A percentile compares a stretch with the other conserved stretches of the same genome.
Evolutionary conservation across 176 grass and related monocot species (phyloP).

Genomic region (Bonia amplexicaulis): DNA sequence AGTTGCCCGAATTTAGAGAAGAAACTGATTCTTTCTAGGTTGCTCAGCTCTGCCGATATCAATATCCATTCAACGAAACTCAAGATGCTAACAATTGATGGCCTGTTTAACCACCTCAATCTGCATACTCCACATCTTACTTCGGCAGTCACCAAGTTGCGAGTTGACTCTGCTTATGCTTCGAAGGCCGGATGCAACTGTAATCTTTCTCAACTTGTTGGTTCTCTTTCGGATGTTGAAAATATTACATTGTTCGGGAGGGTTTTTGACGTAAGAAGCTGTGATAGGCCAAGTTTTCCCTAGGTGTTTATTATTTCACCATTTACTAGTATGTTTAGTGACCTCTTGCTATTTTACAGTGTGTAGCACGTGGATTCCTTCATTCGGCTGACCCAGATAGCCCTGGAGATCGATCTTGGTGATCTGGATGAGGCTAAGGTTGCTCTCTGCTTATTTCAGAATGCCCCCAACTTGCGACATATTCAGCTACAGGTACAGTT

Average conservation of each 20-base stretch:
- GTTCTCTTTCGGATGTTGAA: constrained; percentile 39
- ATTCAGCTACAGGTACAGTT: constrained; percentile 24
- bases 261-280: constrained; percentile 24
- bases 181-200: not conserved
- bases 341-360: constrained; percentile 22
- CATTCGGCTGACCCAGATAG: constrained; percentile 25
- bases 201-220: constrained; percentile 36
- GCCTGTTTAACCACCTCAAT: constrained; percentile 29
- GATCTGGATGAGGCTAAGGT: constrained; percentile 14
- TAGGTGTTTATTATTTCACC: constrained; percentile 9
- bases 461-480: constrained; percentile 36
- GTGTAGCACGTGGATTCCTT: constrained; percentile 12
- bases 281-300: not conserved
- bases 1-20: constrained; percentile 36
- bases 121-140: constrained; percentile 32
- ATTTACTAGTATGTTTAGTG: not conserved
- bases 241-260: constrained; percentile 16
- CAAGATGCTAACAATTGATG: constrained; percentile 25
- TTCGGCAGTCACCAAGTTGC: not conserved
- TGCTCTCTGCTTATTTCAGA: constrained; percentile 40
- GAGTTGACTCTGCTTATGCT: not conserved
- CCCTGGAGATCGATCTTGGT: constrained; percentile 21
- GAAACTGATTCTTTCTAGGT: constrained; percentile 14
- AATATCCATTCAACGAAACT: constrained; percentile 47
- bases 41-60: constrained; percentile 13